phyloP scores from a whole-genome alignment of 2,329 filamentous ascomycete species.

The Taxawa tesnikishii region DNA sequence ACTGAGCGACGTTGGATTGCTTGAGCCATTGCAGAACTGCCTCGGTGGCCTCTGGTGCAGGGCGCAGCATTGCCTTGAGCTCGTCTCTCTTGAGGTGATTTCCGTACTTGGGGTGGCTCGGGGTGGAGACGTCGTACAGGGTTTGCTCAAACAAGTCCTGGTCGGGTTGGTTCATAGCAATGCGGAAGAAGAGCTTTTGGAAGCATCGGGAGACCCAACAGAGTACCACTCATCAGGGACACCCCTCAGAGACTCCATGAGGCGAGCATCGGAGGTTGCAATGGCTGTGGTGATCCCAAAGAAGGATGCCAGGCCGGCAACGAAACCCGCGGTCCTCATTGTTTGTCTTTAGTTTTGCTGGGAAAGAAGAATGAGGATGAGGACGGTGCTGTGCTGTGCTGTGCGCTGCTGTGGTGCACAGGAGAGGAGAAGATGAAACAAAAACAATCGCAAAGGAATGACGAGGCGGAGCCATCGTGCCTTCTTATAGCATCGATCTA shows the following conservation, averaged over 20 bases:
- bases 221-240: background rate
- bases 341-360: too few species aligned
- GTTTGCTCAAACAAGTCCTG: conserved; percentile 42
- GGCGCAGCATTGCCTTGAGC: conserved; percentile 41
- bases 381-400: too few species aligned
- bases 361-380: too few species aligned
- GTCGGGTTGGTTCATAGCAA: conserved; percentile 19
- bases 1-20: conserved; percentile 32
- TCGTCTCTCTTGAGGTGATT: conserved; percentile 50
- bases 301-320: too few species aligned
- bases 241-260: background rate
- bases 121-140: conserved; percentile 50
- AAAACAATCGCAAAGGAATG: too few species aligned
- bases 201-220: background rate
- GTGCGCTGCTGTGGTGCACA: too few species aligned
- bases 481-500: too few species aligned
- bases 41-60: conserved; percentile 33
- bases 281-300: background rate
- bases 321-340: too few species aligned
- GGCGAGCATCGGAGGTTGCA: background rate
- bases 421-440: too few species aligned
- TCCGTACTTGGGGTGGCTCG: conserved; percentile 46
- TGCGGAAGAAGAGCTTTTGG: background rate
- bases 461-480: too few species aligned
- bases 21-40: conserved; percentile 45